Evolutionary conservation across 2,329 filamentous ascomycete genomes (phyloP), one percentile per base, ranked within the genome.

Genomic region (Fusarium protoensiforme): DNA sequence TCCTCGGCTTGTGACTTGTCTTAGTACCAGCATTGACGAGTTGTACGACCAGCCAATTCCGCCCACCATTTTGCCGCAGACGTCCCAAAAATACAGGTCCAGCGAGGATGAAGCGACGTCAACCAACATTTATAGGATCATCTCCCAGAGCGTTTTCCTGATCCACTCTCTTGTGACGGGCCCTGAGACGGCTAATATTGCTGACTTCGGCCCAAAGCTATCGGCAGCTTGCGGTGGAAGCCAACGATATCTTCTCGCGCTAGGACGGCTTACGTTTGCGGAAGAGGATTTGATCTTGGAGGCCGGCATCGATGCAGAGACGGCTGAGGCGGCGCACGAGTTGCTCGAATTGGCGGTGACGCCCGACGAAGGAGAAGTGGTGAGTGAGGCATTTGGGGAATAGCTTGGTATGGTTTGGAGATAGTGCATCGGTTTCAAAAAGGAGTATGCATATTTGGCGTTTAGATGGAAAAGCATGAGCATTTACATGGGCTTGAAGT

Each of bases 231-330:
- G 90, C 7, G 94, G 94, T 4, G 93, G 92, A 0, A 89, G 90
- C 60, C 94, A 98, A 78, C 94, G 95, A 61, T 96, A 97, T 77
- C 85, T 97, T 1, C 89, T 98, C 11, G 91, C 91, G 3, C 84
- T 99, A 51, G 95, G 94, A 0, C 85, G 96, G 46, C 84, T 98
- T n/a, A 94, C 94, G 0, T 98, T 98, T 80, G 92, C 91, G 7
- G 90, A 91, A 58, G 94, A 97, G 69, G 92, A 94, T 33, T 82
- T 93, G 10, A 88, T 96, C 13, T 87, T 97, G 31, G 95, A 98
- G 81, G 86, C 87, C 2, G 92, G 92, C 0, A 92, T 97, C 61
- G 92, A 93, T 38, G 89, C 92, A 31, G 93, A 94, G 72, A 94
- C 94, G 1, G 90, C 92, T 1, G 93, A 96, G 72, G 91, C 92